phyloP scores from a whole-genome alignment of 192 early-diverging fungal species.

The Chytriomyces confervae region DNA sequence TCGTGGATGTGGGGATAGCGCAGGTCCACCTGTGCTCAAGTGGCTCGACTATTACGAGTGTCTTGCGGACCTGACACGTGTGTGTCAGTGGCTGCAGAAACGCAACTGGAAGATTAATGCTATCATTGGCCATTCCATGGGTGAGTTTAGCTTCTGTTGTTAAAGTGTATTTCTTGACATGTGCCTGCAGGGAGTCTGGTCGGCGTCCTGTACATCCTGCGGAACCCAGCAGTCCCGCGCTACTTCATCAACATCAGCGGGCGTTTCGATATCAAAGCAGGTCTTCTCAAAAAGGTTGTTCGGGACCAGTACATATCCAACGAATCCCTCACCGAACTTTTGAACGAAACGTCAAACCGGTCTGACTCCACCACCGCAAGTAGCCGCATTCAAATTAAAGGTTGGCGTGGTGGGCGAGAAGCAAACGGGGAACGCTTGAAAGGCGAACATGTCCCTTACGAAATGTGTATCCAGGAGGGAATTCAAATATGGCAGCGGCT shows the following conservation, averaged over 20 bases:
- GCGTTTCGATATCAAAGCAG: conserved; percentile 7
- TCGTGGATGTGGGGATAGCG: conserved; percentile 21
- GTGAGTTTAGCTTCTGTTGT: neutral
- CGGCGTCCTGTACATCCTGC: conserved; percentile 1
- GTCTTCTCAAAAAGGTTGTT: conserved; percentile 5
- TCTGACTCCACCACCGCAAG: neutral
- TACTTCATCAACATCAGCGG: conserved; percentile 20
- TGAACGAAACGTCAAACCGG: neutral
- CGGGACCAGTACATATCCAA: conserved; percentile 1
- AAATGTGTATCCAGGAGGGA: neutral
- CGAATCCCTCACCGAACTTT: neutral
- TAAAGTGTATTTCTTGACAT: too few species aligned
- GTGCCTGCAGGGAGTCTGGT: neutral
- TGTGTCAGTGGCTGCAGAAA: neutral
- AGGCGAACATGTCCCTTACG: conserved; percentile 7
- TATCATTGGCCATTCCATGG: conserved; percentile 29
- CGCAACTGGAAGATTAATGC: conserved; percentile 6
- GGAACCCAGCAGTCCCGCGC: neutral
- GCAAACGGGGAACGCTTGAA: conserved; percentile 1
- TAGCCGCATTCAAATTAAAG: conserved; percentile 1
- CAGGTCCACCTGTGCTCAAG: conserved; percentile 9
- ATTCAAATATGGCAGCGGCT: conserved; percentile 14
- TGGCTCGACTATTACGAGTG: conserved; percentile 12
- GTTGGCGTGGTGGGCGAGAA: conserved; percentile 8
- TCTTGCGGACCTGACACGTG: conserved; percentile 8